Base-by-base conservation (phyloP, 176 grass and related monocot species). In the Pharus latifolius region DNA sequence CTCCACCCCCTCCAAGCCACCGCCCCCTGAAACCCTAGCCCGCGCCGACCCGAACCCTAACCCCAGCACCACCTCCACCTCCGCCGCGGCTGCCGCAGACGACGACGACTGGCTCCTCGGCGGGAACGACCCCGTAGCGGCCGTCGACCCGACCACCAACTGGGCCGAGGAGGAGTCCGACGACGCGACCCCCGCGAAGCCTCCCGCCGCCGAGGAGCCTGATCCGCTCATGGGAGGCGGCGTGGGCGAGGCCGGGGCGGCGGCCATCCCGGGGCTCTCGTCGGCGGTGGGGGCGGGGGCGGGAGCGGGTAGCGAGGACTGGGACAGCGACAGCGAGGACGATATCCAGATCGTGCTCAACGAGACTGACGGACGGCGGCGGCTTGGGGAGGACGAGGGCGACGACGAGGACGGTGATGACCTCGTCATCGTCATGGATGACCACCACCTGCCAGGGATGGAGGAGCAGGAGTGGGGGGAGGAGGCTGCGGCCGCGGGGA, bases 341-440 rank as follows among this genome's bases (percentile, higher is more conserved):
- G 96, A 99, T 79, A 78, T 99, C 43, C 79, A 91, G 82, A 99
- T 99, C 64, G 90, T 99, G 52, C 87, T 99, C 82, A 99, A 99
- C 60, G 96, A 99, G 62, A 76, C 80, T 14, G 82, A 86, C 42
- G 84, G 82, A 7, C 78, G 79, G 20, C 81, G 33, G 28, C 83
- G 72, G 35, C 75, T 83, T 23, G 77, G 67, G 53, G 76, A 78
- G 6, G 90, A 91, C 16, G 94, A 85, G 28, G 93, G 90, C 10
- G 86, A 95, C 23, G 85, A 92, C 28, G 88, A 87, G 43, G 94
- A 99, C 26, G 87, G 83, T 0, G 84, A 86, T 37, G 96, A 91
- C 72, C 74, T 96, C 45, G 80, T 91, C 34, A 95, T 88, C 32
- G 85, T 94, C 30, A 79, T 90, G 1, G 85, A 99, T 32, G 90